Conservation (phyloP, 163 green algal species). For the Chlamydomonas reinhardtii region DNA sequence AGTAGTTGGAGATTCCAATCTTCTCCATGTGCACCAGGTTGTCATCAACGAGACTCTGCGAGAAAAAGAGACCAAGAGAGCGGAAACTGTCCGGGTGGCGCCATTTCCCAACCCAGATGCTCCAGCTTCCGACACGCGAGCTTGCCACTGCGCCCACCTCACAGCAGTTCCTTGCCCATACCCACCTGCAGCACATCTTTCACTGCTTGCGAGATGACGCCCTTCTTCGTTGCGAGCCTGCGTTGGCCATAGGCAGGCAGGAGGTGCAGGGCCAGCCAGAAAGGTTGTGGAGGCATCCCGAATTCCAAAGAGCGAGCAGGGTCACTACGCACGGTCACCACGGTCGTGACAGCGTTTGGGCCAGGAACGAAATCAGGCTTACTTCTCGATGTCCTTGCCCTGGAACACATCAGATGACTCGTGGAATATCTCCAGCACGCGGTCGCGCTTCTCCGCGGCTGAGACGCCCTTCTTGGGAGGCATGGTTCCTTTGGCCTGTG, state of each 20-base stretch:
- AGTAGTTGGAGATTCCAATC: conserved; percentile 91
- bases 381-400: conserved; percentile 94
- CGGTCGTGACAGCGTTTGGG: too few species aligned
- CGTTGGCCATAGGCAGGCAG: too few species aligned
- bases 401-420: conserved; percentile 87
- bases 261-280: too few species aligned
- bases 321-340: too few species aligned
- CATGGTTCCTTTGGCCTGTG: neutral
- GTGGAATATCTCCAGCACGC: conserved; percentile 86
- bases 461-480: conserved; percentile 42
- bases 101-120: too few species aligned
- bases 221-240: conserved; percentile 77
- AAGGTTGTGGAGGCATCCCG: too few species aligned
- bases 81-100: neutral
- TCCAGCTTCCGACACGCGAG: too few species aligned
- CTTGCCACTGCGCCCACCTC: too few species aligned
- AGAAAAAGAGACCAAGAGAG: too few species aligned
- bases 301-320: too few species aligned
- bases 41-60: conserved; percentile 88
- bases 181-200: conserved; percentile 90
- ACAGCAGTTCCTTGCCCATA: too few species aligned
- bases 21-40: conserved; percentile 89
- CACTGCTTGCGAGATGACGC: conserved; percentile 87
- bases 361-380: neutral
- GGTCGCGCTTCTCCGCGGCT: conserved; percentile 41